Conservation (phyloP, 2,329 filamentous ascomycete species). For the Talaromyces marneffei region DNA sequence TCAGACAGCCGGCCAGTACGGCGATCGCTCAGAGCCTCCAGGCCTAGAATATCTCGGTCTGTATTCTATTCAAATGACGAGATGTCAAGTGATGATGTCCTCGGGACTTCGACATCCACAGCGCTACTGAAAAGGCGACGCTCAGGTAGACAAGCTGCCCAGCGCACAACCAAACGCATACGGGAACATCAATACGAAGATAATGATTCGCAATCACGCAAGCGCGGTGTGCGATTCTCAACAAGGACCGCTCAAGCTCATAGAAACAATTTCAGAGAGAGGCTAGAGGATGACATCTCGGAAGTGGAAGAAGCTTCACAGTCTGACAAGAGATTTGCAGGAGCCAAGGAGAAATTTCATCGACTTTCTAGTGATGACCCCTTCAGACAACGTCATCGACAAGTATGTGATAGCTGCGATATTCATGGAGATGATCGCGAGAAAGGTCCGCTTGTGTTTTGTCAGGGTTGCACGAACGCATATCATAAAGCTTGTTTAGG, state of each 20-base stretch:
- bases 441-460: slow-evolving; percentile 71
- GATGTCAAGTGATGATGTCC: slow-evolving; percentile 23
- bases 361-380: slow-evolving; percentile 54
- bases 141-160: slow-evolving; percentile 13
- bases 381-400: slow-evolving; percentile 66
- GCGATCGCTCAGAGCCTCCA: slow-evolving; percentile 8
- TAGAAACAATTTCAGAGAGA: slow-evolving; percentile 42
- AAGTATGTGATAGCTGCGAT: slow-evolving; percentile 66
- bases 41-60: neutral
- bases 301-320: slow-evolving; percentile 43
- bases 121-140: slow-evolving; percentile 15
- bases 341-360: slow-evolving; percentile 69
- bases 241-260: slow-evolving; percentile 14
- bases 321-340: slow-evolving; percentile 39
- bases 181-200: slow-evolving; percentile 14
- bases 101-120: slow-evolving; percentile 13
- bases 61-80: slow-evolving; percentile 19
- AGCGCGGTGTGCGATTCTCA: slow-evolving; percentile 15
- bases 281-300: slow-evolving; percentile 32
- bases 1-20: neutral
- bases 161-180: slow-evolving; percentile 12
- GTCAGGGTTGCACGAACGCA: slow-evolving; percentile 80
- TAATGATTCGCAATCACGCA: slow-evolving; percentile 14
- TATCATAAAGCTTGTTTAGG: slow-evolving; percentile 84
- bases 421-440: slow-evolving; percentile 48